Evolutionary conservation across 805 yeast genomes (phyloP).

Genomic region (Clavispora vitiphila): DNA sequence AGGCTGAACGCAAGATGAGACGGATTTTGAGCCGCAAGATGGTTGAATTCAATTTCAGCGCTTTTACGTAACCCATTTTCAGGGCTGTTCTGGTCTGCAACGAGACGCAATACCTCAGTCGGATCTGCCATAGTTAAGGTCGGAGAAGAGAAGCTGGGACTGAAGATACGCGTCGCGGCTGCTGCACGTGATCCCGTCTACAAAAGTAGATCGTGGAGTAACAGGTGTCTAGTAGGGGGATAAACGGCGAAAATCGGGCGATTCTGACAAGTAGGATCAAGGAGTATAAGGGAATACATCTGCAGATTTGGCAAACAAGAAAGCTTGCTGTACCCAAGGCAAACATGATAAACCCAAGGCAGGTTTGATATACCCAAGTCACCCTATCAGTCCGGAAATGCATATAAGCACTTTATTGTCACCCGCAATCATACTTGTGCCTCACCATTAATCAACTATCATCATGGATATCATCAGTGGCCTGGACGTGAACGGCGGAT

Average conservation of each 20-base stretch:
- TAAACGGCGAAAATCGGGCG: too few relatives aligned
- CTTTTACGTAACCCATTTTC: constrained; percentile 47
- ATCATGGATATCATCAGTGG: constrained; percentile 41
- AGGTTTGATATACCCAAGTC: too few relatives aligned
- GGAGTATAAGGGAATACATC: too few relatives aligned
- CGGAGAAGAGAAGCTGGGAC: not conserved
- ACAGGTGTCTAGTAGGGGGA: too few relatives aligned
- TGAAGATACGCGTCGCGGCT: not conserved
- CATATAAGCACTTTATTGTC: not conserved
- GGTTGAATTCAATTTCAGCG: constrained; percentile 49
- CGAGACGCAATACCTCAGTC: constrained; percentile 5
- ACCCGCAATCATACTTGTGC: not conserved
- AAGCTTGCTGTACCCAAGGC: too few relatives aligned
- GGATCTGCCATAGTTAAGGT: not conserved
- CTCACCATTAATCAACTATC: not conserved
- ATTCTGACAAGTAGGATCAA: too few relatives aligned
- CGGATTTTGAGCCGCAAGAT: constrained; percentile 44
- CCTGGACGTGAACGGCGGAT: constrained; percentile 40
- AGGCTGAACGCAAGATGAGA: constrained; percentile 41
- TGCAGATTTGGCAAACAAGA: too few relatives aligned
- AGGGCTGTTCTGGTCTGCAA: constrained; percentile 32
- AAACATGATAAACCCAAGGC: too few relatives aligned
- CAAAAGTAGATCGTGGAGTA: too few relatives aligned
- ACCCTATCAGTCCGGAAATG: too few relatives aligned
- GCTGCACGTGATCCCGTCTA: not conserved